phyloP scores from a whole-genome alignment of 495 filamentous ascomycete species.

The Jackrogersella minutella region DNA sequence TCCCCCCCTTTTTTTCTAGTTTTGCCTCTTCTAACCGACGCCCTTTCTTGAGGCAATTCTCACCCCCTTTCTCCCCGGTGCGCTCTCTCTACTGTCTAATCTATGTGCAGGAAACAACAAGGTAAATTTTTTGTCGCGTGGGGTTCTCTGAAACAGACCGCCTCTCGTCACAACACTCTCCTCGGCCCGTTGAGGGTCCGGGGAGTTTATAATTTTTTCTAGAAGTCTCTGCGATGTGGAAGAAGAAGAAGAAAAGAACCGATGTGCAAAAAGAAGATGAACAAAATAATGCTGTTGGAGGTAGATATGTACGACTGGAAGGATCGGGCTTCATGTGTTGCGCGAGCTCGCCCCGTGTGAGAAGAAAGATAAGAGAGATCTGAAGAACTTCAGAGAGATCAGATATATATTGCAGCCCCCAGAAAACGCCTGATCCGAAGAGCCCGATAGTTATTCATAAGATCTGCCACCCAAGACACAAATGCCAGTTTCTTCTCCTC shows the following conservation, averaged over 20 bases:
- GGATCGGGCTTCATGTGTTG: constrained; percentile 2
- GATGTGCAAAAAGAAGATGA: too few relatives aligned
- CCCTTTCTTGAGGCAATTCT: constrained; percentile 15
- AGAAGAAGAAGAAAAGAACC: neutral
- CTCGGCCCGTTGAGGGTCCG: constrained; percentile 41
- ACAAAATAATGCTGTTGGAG: constrained; percentile 29
- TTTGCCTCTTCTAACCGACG: constrained; percentile 40
- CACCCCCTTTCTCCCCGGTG: neutral
- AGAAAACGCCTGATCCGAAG: constrained; percentile 22
- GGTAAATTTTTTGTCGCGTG: constrained; percentile 12
- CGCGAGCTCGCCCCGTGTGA: constrained; percentile 24
- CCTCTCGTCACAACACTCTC: constrained; percentile 24
- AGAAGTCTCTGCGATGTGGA: neutral
- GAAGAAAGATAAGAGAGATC: constrained; percentile 14
- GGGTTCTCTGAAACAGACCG: constrained; percentile 34
- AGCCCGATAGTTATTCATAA: constrained; percentile 22
- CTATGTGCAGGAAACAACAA: constrained; percentile 36
- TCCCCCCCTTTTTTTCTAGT: neutral
- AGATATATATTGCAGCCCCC: constrained; percentile 8
- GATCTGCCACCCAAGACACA: constrained; percentile 20
- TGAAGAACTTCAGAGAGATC: constrained; percentile 1
- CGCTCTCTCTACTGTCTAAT: constrained; percentile 36
- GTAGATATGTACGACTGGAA: constrained; percentile 38
- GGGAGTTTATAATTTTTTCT: constrained; percentile 12
- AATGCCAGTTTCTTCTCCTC: constrained; percentile 17